Conservation (phyloP, 1,139 yeast genomes). For the Cylindricascospora bacillispora region DNA sequence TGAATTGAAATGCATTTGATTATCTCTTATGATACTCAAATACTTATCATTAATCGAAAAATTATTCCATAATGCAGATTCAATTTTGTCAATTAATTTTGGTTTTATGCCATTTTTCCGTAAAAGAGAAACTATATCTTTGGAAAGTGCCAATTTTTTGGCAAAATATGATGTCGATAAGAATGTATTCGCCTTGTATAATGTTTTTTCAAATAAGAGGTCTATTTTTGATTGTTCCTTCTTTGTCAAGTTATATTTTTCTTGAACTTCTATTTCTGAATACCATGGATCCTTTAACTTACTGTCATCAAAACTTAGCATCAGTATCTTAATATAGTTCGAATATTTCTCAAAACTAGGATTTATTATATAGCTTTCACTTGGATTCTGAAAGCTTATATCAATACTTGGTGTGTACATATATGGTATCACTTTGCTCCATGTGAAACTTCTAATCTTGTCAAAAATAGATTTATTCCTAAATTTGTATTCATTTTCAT, state of each 20-base stretch:
- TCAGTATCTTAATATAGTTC: no score
- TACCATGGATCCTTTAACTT: neutral
- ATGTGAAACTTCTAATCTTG: constrained; percentile 4
- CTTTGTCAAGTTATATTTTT: constrained; percentile 7
- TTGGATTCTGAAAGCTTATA: no score
- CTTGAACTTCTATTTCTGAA: constrained; percentile 13
- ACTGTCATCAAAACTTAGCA: neutral
- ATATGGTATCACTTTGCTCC: constrained; percentile 42
- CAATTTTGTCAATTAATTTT: neutral
- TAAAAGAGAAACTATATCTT: neutral
- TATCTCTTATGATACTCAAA: neutral
- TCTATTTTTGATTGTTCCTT: neutral
- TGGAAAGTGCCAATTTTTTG: neutral
- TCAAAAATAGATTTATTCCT: neutral
- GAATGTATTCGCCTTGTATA: neutral
- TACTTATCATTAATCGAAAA: neutral
- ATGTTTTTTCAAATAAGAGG: neutral
- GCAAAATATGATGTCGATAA: neutral
- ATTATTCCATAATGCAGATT: neutral
- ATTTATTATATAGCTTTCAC: no score
- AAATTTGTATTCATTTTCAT: neutral
- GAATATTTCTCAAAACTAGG: no score
- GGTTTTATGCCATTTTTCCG: neutral
- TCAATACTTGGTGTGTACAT: constrained; percentile 35
- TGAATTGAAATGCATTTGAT: no score